phyloP scores from a whole-genome alignment of 495 filamentous ascomycete genomes.

The Zalerion maritima region DNA sequence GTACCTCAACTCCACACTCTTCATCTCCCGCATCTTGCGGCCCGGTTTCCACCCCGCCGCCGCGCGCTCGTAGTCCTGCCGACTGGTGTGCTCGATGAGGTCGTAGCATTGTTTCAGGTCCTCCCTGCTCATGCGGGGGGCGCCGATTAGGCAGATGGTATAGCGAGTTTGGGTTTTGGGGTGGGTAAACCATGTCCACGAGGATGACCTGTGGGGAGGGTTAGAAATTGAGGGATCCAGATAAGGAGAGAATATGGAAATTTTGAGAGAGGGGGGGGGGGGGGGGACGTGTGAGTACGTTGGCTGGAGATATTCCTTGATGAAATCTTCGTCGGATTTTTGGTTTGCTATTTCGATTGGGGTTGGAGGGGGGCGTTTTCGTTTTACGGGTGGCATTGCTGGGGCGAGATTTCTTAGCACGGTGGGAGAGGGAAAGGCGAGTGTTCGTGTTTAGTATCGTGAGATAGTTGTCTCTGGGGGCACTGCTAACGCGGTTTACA shows the following conservation, averaged over 20 bases:
- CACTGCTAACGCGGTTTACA: too few species aligned
- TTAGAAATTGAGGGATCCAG: background rate
- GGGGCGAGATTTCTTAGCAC: conserved; percentile 1
- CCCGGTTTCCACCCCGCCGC: conserved; percentile 51
- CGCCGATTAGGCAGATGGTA: conserved; percentile 30
- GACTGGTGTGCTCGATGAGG: conserved; percentile 57
- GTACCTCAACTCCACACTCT: conserved; percentile 52
- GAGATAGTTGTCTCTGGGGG: too few species aligned
- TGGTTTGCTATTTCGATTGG: conserved; percentile 27
- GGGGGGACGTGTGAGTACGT: conserved; percentile 14
- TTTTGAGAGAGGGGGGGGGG: background rate
- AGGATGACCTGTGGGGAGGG: conserved; percentile 14
- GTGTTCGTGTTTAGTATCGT: too few species aligned
- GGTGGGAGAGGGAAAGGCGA: too few species aligned
- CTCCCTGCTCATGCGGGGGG: conserved; percentile 27
- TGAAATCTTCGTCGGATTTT: conserved; percentile 30
- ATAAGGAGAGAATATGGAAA: background rate
- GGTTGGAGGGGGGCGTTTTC: conserved; percentile 19
- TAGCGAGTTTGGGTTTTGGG: conserved; percentile 22
- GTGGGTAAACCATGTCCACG: conserved; percentile 29
- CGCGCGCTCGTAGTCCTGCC: conserved; percentile 48
- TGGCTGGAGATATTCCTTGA: conserved; percentile 26
- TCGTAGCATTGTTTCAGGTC: conserved; percentile 54
- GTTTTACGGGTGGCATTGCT: conserved; percentile 8
- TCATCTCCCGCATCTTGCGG: conserved; percentile 65